Percentiles rank a stretch among this genome's conserved stretches.
These are phyloP conservation scores for Nephelium lappaceum DNA, from an alignment of 345 rosid species.

Conservation along the genomic window DNA sequence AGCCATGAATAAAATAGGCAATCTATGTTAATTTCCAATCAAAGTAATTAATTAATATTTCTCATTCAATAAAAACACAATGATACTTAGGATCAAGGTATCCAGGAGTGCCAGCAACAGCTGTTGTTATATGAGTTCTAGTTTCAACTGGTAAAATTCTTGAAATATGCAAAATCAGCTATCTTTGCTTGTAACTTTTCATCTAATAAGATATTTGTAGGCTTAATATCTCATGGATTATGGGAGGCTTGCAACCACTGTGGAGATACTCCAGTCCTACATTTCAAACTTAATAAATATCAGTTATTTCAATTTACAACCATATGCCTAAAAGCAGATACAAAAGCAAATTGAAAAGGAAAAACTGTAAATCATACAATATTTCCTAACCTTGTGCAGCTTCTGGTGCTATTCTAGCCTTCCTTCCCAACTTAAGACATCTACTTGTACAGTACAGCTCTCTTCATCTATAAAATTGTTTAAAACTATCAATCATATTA, in stretches of 20 bases:
- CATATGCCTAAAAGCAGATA: too few relatives aligned
- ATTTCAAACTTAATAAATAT: neutral
- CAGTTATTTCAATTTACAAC: neutral
- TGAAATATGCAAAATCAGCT: conserved; percentile 62
- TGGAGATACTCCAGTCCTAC: conserved; percentile 68
- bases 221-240: conserved; percentile 62
- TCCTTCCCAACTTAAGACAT: too few relatives aligned
- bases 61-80: neutral
- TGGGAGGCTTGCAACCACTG: conserved; percentile 60
- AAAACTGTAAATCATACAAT: too few relatives aligned
- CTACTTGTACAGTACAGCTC: too few relatives aligned
- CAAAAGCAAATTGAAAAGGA: too few relatives aligned
- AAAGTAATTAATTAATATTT: neutral
- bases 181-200: conserved; percentile 51
- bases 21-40: neutral
- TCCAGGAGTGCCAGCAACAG: conserved; percentile 51
- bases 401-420: too few relatives aligned
- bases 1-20: too few relatives aligned
- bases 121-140: conserved; percentile 38
- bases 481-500: too few relatives aligned
- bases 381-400: too few relatives aligned
- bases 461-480: too few relatives aligned
- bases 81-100: conserved; percentile 35
- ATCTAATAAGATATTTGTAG: conserved; percentile 53
- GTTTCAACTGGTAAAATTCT: conserved; percentile 36